phyloP scores from a whole-genome alignment of 371 early-diverging fungal species.

The Fennellomyces sp. region DNA sequence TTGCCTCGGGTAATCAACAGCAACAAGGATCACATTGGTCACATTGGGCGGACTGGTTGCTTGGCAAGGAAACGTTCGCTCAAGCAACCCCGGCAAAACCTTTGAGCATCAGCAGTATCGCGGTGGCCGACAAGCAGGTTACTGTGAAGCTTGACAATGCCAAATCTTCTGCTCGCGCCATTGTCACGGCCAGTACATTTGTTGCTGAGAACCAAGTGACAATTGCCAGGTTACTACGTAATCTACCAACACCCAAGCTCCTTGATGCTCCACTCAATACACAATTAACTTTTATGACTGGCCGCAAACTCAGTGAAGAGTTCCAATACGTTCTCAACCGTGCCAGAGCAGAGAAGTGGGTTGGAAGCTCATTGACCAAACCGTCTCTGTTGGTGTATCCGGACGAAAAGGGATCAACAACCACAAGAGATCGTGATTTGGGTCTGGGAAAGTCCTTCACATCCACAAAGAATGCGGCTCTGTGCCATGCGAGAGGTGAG shows the following conservation, averaged over 20 bases:
- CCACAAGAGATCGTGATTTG: neutral
- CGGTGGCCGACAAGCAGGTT: constrained; percentile 13
- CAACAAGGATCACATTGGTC: neutral
- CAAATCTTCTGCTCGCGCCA: constrained; percentile 20
- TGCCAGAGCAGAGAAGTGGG: constrained; percentile 48
- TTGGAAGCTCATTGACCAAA: constrained; percentile 51
- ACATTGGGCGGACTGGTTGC: constrained; percentile 9
- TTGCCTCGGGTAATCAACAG: neutral
- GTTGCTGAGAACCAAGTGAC: constrained; percentile 8
- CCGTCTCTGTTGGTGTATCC: constrained; percentile 55
- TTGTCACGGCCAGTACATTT: constrained; percentile 34
- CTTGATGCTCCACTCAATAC: neutral
- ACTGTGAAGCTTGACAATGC: constrained; percentile 13
- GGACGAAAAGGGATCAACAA: constrained; percentile 27
- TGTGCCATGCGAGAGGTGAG: neutral
- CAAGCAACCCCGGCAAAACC: neutral
- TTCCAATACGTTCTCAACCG: constrained; percentile 61
- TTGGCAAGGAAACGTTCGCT: neutral
- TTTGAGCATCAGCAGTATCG: constrained; percentile 1
- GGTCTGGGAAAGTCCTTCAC: no score
- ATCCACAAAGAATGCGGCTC: no score
- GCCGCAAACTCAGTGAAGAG: constrained; percentile 56
- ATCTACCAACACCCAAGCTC: neutral
- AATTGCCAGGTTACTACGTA: neutral
- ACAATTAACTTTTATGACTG: constrained; percentile 28